Evolutionary conservation across 2,329 filamentous ascomycete genomes (phyloP).

Genomic region (Penicillium sp.): DNA sequence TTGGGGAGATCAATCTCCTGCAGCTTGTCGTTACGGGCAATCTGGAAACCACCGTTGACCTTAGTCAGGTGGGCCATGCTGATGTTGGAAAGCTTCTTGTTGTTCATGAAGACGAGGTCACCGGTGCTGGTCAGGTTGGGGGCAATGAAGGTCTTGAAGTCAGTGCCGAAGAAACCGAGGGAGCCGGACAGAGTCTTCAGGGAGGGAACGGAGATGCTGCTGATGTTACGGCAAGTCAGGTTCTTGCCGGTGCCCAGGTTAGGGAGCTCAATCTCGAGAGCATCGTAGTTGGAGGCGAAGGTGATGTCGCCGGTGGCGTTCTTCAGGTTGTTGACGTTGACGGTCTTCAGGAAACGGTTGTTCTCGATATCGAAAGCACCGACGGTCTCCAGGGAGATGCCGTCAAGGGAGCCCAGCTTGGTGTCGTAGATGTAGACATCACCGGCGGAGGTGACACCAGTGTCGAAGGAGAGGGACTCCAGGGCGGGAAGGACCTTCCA

Average conservation of each 20-base stretch:
- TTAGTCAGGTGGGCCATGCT: constrained; percentile 70
- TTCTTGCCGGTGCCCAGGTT: constrained; percentile 79
- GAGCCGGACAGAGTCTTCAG: constrained; percentile 76
- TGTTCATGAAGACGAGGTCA: constrained; percentile 62
- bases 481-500: constrained; percentile 74
- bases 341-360: constrained; percentile 77
- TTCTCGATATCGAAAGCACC: constrained; percentile 82
- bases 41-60: constrained; percentile 77
- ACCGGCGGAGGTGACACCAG: constrained; percentile 68
- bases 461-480: constrained; percentile 62
- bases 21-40: constrained; percentile 88
- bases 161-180: constrained; percentile 81
- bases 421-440: constrained; percentile 84
- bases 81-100: constrained; percentile 69
- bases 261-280: constrained; percentile 73
- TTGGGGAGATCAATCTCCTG: constrained; percentile 67
- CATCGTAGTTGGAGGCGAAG: constrained; percentile 78
- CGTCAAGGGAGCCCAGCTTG: constrained; percentile 74
- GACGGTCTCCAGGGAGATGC: constrained; percentile 78
- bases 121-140: constrained; percentile 53
- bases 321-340: constrained; percentile 73
- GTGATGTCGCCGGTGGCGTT: constrained; percentile 73
- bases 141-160: constrained; percentile 48
- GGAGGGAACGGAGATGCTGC: constrained; percentile 72
- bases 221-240: constrained; percentile 81